These are phyloP conservation scores for Penicillium tannophilum DNA, from an alignment of 495 filamentous ascomycete species.

Conservation along the genomic window DNA sequence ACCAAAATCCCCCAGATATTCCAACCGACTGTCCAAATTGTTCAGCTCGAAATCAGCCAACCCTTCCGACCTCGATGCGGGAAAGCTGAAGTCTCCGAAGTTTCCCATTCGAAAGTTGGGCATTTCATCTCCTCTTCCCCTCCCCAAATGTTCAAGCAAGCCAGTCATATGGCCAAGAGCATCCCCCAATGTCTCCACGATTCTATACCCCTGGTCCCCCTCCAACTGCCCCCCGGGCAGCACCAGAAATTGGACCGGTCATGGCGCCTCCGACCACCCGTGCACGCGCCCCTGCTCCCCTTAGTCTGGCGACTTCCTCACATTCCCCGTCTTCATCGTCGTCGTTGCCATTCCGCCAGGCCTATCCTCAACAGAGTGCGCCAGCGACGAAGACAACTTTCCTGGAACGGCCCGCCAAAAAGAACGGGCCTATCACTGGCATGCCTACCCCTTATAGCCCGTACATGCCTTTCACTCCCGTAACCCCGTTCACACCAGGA, in stretches of 20 bases:
- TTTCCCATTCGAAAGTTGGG: conserved; percentile 54
- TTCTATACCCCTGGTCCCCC: conserved; percentile 60
- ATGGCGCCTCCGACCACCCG: conserved; percentile 20
- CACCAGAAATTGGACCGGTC: conserved; percentile 21
- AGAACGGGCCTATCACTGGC: conserved; percentile 68
- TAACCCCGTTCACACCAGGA: conserved; percentile 84
- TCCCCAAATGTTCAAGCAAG: conserved; percentile 46
- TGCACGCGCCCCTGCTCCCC: conserved; percentile 36
- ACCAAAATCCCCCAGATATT: conserved; percentile 30
- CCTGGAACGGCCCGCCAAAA: conserved; percentile 65
- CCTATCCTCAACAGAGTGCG: conserved; percentile 53
- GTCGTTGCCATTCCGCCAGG: conserved; percentile 61
- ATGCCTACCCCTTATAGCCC: conserved; percentile 82
- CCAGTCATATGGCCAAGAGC: conserved; percentile 50
- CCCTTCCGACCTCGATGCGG: conserved; percentile 55
- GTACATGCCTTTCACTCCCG: conserved; percentile 88
- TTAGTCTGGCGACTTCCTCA: conserved; percentile 36
- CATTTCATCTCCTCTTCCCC: conserved; percentile 60
- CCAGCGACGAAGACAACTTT: conserved; percentile 77
- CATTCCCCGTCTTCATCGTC: conserved; percentile 18
- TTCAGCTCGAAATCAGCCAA: conserved; percentile 52
- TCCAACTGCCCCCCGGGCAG: conserved; percentile 37
- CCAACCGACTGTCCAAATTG: conserved; percentile 45
- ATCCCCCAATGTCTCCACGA: conserved; percentile 58
- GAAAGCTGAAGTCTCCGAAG: conserved; percentile 54